Evolutionary conservation across 2,329 filamentous ascomycete species (phyloP), one percentile per base, ranked within the genome.

Genomic region (Ustulina deusta): DNA sequence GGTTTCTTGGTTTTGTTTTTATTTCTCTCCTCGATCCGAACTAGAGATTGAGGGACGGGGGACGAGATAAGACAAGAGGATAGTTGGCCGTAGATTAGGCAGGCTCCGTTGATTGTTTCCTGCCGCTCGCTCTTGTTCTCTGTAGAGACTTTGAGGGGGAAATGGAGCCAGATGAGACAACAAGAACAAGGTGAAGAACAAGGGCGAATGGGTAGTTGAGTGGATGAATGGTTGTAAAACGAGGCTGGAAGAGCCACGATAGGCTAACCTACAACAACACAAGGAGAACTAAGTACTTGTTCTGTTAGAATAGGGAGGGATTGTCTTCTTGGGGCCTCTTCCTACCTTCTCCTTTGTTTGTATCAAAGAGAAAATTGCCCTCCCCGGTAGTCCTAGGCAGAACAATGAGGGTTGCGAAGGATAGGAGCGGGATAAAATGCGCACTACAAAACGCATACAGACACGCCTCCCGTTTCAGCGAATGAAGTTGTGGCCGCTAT

Each of bases 281-380:
- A 58, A 61, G 29, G 44, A 51, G 48, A 66, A 71, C 69, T 52
- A 71, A 69, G 69, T 67, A 65, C 62, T 71, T 71, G 69, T 71
- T 69, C 29, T 11, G 55, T 56, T 29, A 52, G 59, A 61, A 63
- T 25, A 42, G 52, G 42, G 52, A 38, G 48, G 60, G 42, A 71
- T 72, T 72, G 70, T 72, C 25, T 65, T 59, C 52, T 32, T 54
- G 20, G n/a, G 20, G 2, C 20, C 27, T 63, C 62, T 60, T 67
- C 63, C 61, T 64, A 61, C 40, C 15, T 40, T 55, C 57, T 69
- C 58, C 68, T 64, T 71, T 68, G 69, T 68, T 62, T 36, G 61
- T 68, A 27, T 63, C 63, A 69, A 65, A 71, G 63, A 67, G 61
- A 46, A 59, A 55, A 42, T 54, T 25, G 32, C 34, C 59, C 29